Evolutionary conservation across 108 stramenopile genomes (phyloP).

Genomic region (Cyclotella kingstonii): DNA sequence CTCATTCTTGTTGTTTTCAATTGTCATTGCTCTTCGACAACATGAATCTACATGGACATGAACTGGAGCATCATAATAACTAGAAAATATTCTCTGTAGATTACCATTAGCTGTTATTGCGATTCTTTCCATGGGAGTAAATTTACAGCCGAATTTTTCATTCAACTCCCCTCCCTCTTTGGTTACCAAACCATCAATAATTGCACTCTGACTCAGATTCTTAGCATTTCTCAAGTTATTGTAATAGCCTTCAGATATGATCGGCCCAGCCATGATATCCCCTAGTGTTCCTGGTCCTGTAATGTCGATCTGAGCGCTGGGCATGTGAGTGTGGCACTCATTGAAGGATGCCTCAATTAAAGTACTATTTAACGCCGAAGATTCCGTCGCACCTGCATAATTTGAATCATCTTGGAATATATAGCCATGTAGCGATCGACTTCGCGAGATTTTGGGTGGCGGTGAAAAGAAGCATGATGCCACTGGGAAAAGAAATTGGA

Average conservation of each 20-base stretch:
- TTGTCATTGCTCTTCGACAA: too few species aligned
- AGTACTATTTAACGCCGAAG: too few species aligned
- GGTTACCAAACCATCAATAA: constrained; percentile 49
- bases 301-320: constrained; percentile 21
- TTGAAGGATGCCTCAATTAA: too few species aligned
- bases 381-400: too few species aligned
- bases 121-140: constrained; percentile 75
- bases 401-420: too few species aligned
- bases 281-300: constrained; percentile 64
- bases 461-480: too few species aligned
- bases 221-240: not conserved
- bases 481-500: too few species aligned
- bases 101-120: constrained; percentile 84
- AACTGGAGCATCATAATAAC: constrained; percentile 84
- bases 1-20: too few species aligned
- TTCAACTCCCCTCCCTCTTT: constrained; percentile 48
- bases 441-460: too few species aligned
- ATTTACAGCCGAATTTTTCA: constrained; percentile 31
- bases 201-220: not conserved
- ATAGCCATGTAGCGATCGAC: too few species aligned
- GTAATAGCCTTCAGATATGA: not conserved
- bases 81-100: constrained; percentile 76
- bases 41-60: constrained; percentile 65
- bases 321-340: too few species aligned
- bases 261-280: constrained; percentile 70